These are phyloP conservation scores for Pouteria campechiana DNA, from an alignment of 179 eudicot genomes.

Conservation along the genomic window DNA sequence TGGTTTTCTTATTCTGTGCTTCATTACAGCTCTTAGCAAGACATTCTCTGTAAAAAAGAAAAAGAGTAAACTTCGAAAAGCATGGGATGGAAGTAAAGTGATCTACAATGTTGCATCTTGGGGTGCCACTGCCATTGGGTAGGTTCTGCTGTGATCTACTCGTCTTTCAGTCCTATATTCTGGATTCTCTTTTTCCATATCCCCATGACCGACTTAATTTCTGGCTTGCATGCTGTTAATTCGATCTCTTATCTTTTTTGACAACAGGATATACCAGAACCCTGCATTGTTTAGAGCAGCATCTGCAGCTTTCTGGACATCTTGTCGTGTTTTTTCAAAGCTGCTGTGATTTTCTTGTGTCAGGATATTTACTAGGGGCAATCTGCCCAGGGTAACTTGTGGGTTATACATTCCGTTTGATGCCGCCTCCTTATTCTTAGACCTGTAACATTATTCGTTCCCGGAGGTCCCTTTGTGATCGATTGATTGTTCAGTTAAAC, in stretches of 20 bases:
- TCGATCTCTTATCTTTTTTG: background rate
- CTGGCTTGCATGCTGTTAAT: background rate
- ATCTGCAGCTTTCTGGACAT: slow-evolving; percentile 95
- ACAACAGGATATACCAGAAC: slow-evolving; percentile 84
- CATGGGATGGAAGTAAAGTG: slow-evolving; percentile 92
- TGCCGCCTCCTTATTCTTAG: too few species aligned
- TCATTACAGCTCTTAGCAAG: slow-evolving; percentile 87
- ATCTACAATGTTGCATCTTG: slow-evolving; percentile 96
- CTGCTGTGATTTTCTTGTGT: too few species aligned
- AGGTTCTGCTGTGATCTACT: too few species aligned
- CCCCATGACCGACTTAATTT: background rate
- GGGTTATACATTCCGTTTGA: too few species aligned
- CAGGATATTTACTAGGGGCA: too few species aligned
- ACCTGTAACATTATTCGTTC: too few species aligned
- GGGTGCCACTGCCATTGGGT: slow-evolving; percentile 99
- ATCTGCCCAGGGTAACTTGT: too few species aligned
- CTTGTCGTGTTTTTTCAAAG: slow-evolving; percentile 81
- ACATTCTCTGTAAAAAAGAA: slow-evolving; percentile 76
- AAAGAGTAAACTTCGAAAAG: slow-evolving; percentile 92
- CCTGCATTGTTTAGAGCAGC: slow-evolving; percentile 86
- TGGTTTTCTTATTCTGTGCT: too few species aligned
- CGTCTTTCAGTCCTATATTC: too few species aligned
- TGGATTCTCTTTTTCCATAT: background rate
- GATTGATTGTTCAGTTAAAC: too few species aligned
- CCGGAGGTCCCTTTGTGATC: too few species aligned